Base-by-base conservation (phyloP, 305 asterid genomes). In the Andrographis paniculata region DNA sequence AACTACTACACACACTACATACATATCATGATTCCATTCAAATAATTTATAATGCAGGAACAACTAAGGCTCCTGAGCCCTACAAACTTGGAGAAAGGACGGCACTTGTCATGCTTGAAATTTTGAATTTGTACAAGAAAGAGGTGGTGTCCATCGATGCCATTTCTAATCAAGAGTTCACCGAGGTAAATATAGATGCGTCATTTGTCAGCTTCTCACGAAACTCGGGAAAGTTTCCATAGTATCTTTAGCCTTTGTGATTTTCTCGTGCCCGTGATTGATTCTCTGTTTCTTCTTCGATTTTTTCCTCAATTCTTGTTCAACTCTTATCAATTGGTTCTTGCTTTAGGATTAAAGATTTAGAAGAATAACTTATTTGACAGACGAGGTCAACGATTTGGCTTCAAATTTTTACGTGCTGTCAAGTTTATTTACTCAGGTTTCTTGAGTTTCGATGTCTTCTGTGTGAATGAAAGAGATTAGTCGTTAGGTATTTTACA, bases 121-220 rank as follows among this genome's bases (percentile, higher is more conserved):
- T 87, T 57, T 55, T 78, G 47, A 92, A 87, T 70, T 70, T 92
- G 50, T 70, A 78, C 80, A 87, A 76, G 75, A 92, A 73, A 70
- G 99, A 87, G 76, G 62, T 73, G 9, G 58, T 80, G 43, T 67
- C 92, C 27, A 53, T 87, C 56, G 97, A 84, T 67, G 62, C 77
- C 58, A 67, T 92, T 64, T 92, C 99, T 52, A 75, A 92, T 74
- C 83, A 76, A 59, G 95, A 76, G 40, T 82, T 84, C 52, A 69
- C 94, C 28, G 94, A 82, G 99, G 99, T 92, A 76, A 66, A n/a
- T 44, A 31, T 44, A 58, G 45, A 55, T 53, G 15, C 28, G 24
- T 21, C 22, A 23, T 46, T 53, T 33, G 43, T 24, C 61, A 21
- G 46, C 2, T 14, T 37, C 42, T 37, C 8, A 14, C 3, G 8